Evolutionary conservation across 495 filamentous ascomycete genomes (phyloP).

Genomic region (Penicillium arizonense): DNA sequence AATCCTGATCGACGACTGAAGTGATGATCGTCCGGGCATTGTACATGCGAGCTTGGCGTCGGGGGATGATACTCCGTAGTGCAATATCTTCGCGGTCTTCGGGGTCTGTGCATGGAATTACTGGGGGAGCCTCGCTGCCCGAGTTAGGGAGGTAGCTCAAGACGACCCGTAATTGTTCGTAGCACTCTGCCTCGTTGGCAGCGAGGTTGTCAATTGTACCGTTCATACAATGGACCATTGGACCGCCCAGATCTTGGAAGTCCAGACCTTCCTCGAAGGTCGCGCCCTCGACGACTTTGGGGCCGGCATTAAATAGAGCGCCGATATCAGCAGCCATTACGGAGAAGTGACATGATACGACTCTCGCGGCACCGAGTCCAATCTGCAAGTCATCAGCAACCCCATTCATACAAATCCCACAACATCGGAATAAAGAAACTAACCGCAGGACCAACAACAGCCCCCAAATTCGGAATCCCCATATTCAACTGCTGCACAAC

Average conservation of each 20-base stretch:
- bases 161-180: slow-evolving; percentile 57
- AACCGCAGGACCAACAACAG: slow-evolving; percentile 58
- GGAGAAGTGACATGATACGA: slow-evolving; percentile 61
- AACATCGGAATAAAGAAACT: slow-evolving; percentile 1
- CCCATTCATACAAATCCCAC: not conserved
- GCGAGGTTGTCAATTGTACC: slow-evolving; percentile 66
- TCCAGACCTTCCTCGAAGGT: slow-evolving; percentile 60
- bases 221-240: slow-evolving; percentile 60
- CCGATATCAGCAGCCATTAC: slow-evolving; percentile 65
- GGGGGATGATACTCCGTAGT: slow-evolving; percentile 56
- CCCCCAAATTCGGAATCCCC: slow-evolving; percentile 62
- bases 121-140: slow-evolving; percentile 52
- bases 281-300: slow-evolving; percentile 58
- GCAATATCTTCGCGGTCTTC: slow-evolving; percentile 44
- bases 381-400: slow-evolving; percentile 33
- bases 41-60: slow-evolving; percentile 59
- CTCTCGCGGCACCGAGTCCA: slow-evolving; percentile 60
- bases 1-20: slow-evolving; percentile 51
- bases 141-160: slow-evolving; percentile 56
- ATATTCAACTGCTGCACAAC: slow-evolving; percentile 57
- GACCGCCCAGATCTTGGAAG: slow-evolving; percentile 55
- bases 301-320: slow-evolving; percentile 61
- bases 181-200: slow-evolving; percentile 56
- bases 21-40: slow-evolving; percentile 54
- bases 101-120: slow-evolving; percentile 44